Base-by-base conservation (phyloP, 1,139 yeast genomes). In the Candida sp. region DNA sequence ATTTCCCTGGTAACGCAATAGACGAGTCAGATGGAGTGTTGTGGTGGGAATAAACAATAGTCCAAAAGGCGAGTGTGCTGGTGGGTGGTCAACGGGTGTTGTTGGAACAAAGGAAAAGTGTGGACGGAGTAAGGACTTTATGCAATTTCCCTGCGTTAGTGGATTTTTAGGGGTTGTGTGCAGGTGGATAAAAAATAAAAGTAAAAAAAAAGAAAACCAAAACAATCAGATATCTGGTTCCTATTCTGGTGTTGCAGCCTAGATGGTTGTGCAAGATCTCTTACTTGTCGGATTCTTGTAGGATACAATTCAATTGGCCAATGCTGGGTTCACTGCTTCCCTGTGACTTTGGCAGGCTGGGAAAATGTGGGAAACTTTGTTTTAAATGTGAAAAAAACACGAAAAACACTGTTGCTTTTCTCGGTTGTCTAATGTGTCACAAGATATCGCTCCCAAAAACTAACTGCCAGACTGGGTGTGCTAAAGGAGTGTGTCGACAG, bases 131-230 rank as follows among this genome's bases (percentile, higher is more conserved):
- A 25, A 34, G 9, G 22, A 17, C 17, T 17, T 17, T 34, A 34
- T 7, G 27, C 27, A 37, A 23, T 9, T 23, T 23, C 40, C 28
- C 31, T 28, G 23, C 4, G 27, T 23, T n/a, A 22, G 27, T 22
- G 27, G 40, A 37, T 28, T 37, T 37, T 37, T 22, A 37, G 40
- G 40, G 40, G 40, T 37, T 23, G 37, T 12, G 37, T 33, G 37
- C 17, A 12, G 17, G 6, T 33, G 11, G 4, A 23, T 23, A 2
- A 12, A 28, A 7, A 28, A 28, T 28, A 28, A 8, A 28, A 28
- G 1, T 7, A 2, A 28, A 33, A 33, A n/a, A n/a, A 33, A 33
- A n/a, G n/a, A 33, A 33, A 4, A 33, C 7, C 7, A 33, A 33
- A 12, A 33, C 7, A 32, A 6, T 34, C 22, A 8, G 22, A 34